Evolutionary conservation across 371 early-diverging fungal species (phyloP), one percentile per base, ranked within the genome.

Genomic region (Syncephalastrum sp.): DNA sequence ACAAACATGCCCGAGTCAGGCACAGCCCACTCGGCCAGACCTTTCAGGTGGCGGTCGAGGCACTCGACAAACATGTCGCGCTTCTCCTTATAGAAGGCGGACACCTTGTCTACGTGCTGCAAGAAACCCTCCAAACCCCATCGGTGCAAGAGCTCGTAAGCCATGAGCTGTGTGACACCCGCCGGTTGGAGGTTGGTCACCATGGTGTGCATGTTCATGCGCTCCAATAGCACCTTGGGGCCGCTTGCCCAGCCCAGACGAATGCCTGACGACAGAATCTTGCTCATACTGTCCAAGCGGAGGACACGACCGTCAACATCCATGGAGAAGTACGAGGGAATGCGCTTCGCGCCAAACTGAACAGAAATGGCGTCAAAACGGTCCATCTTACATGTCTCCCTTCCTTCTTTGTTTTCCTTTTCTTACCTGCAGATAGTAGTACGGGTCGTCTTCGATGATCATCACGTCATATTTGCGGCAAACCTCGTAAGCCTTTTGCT

Each of bases 1-100:
- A 91, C 73, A 73, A 94, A 94, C 93, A 94, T 94, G 45, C 80
- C 79, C 12, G 89, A 89, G 50, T 74, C 65, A 17, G 94, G 92
- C 1, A 76, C 77, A 12, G 64, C 71, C 86, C 87, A 90, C 42
- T 84, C 85, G 14, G 87, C 91, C 19, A 81, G 60, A 0, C 86
- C 89, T 8, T 63, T 68, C 68, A 89, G 54, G 16, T 84, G 72
- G 52, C 77, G 77, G 42, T 84, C 70, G 5, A 86, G 76, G 52
- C 72, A 68, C 10, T 68, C 61, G 23, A 84, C 65, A 54, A 94
- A 88, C 27, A 68, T 55, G 45, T 88, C 82, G n/a, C 87, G 76
- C 49, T 84, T 85, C n/a, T 77, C 57, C 29, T 75, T 57, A 67
- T 92, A 92, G 47, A 83, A 79, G 1, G 57, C 60, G 4, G 87